Evolutionary conservation across 805 yeast genomes (phyloP).

Genomic region (Zygosaccharomyces kombuchaensis): DNA sequence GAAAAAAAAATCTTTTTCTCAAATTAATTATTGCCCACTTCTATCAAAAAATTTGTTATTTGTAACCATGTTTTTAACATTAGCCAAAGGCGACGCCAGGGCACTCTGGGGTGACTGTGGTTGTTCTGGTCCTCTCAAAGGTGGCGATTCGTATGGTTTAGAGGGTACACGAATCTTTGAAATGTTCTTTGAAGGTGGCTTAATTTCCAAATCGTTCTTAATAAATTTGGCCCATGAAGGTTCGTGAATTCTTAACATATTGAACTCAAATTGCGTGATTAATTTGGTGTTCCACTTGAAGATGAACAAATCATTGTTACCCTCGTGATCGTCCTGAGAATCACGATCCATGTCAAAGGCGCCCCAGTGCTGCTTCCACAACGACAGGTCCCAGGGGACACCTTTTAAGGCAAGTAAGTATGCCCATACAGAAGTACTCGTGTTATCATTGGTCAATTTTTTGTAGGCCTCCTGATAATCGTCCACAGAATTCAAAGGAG

Average conservation of each 20-base stretch:
- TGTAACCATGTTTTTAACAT: conserved; percentile 20
- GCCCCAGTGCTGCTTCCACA: conserved; percentile 30
- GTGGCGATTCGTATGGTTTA: conserved; percentile 5
- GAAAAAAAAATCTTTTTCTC: conserved; percentile 6
- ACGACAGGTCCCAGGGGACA: conserved; percentile 28
- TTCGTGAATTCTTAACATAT: conserved; percentile 25
- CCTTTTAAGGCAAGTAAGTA: conserved; percentile 30
- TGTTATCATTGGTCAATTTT: conserved; percentile 23
- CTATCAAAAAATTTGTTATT: conserved; percentile 23
- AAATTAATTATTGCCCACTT: conserved; percentile 20
- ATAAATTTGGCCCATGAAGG: conserved; percentile 31
- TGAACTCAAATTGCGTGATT: conserved; percentile 18
- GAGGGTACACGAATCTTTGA: conserved; percentile 9
- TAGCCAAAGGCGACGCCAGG: conserved; percentile 10
- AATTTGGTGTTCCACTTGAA: conserved; percentile 21
- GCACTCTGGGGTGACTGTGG: conserved; percentile 13
- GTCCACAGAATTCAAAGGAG: conserved; percentile 42
- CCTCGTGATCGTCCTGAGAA: conserved; percentile 6
- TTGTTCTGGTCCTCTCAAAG: conserved; percentile 10
- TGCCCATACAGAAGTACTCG: conserved; percentile 32
- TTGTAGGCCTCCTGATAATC: conserved; percentile 39
- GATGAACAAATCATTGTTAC: conserved; percentile 16
- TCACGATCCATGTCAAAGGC: conserved; percentile 18
- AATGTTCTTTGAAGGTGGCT: conserved; percentile 13
- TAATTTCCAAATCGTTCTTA: conserved; percentile 22